phyloP scores from a whole-genome alignment of 1,284 basidiomycete genomes.

The Anthracocystis setariae region DNA sequence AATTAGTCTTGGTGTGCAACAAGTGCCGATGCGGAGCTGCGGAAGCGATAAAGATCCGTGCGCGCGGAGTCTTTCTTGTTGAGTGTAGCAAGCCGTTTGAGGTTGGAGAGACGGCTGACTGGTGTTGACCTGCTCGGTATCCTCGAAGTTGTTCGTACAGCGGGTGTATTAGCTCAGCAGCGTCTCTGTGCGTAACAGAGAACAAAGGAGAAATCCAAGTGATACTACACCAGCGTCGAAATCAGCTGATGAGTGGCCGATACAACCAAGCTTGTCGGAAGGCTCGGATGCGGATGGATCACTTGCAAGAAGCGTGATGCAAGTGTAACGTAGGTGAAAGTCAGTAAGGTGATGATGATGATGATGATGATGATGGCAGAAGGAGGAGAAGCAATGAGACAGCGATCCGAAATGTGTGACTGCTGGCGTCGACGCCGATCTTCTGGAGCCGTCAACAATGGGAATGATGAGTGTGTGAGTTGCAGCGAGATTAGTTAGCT shows the following conservation, averaged over 20 bases:
- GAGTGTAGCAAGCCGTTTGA: too few relatives aligned
- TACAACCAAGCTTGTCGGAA: background rate
- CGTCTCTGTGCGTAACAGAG: too few relatives aligned
- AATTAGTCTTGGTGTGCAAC: background rate
- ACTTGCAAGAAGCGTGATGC: background rate
- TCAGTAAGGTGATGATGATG: too few relatives aligned
- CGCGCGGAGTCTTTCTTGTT: background rate
- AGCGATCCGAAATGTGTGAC: background rate
- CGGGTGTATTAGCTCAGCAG: too few relatives aligned
- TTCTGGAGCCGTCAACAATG: constrained; percentile 1
- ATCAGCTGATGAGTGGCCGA: background rate
- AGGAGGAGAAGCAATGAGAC: background rate
- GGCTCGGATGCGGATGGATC: background rate
- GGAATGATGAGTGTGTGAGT: background rate
- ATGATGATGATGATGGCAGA: background rate
- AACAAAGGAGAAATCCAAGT: too few relatives aligned
- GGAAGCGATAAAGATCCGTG: background rate
- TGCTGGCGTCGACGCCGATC: constrained; percentile 3
- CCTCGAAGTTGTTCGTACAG: too few relatives aligned
- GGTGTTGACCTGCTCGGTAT: too few relatives aligned
- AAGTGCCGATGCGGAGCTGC: background rate
- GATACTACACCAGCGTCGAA: too few relatives aligned
- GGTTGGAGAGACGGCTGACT: too few relatives aligned
- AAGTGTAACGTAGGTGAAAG: background rate
- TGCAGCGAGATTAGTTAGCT: too few relatives aligned